Base-by-base conservation (phyloP, 306 rosid species). In the Urtica urens region DNA sequence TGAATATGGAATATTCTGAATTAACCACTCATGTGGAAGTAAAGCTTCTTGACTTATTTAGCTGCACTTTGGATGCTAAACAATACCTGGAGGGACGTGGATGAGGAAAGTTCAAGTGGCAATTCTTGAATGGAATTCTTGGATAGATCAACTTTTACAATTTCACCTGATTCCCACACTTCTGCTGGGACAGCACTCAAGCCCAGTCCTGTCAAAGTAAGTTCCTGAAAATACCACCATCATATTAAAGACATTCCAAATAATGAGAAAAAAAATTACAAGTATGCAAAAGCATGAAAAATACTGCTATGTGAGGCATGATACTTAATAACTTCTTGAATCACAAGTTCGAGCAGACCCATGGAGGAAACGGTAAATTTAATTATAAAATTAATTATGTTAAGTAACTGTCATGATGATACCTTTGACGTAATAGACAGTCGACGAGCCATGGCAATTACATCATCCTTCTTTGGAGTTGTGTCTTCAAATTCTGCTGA, bases 351-450 rank as follows among this genome's bases (percentile, higher is more conserved):
- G n/a, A n/a, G n/a, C n/a, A n/a, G n/a, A n/a, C n/a, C n/a, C n/a
- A n/a, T n/a, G n/a, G n/a, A n/a, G n/a, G n/a, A n/a, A n/a, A n/a
- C n/a, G n/a, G n/a, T n/a, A n/a, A n/a, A n/a, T n/a, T n/a, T n/a
- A n/a, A n/a, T n/a, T n/a, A n/a, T n/a, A n/a, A n/a, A n/a, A n/a
- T n/a, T n/a, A n/a, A n/a, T n/a, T n/a, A n/a, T n/a, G n/a, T n/a
- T n/a, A n/a, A n/a, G 21, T 17, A 18, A 28, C 10, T 9, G 9
- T 62, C n/a, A 9, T 2, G 53, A 54, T 24, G 57, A 49, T 62
- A 88, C 97, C 97, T 84, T 84, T 49, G 97, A 84, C 68, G 79
- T 56, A 53, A 88, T 65, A 21, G 97, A 88, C 64, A 88, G 45
- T 49, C 93, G 78, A 49, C 90, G 51, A 53, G 95, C 95, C 93